Conservation (phyloP, 2,329 filamentous ascomycete species). For the Phyllosticta capitalensis region DNA sequence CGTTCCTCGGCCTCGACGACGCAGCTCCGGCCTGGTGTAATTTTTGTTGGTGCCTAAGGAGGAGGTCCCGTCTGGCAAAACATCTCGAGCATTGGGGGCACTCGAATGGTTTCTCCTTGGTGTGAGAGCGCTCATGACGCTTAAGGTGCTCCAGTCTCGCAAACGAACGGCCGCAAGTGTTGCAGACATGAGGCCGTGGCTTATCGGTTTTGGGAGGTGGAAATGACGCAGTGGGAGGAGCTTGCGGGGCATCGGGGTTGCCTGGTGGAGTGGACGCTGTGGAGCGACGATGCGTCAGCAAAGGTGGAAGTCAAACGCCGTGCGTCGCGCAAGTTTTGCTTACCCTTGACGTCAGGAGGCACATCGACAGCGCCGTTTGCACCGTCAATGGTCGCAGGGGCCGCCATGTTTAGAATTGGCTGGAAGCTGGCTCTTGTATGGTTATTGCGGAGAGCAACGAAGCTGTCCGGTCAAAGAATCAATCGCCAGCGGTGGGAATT, state of each 20-base stretch:
- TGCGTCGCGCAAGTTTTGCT: not conserved
- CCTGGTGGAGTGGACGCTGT: slow-evolving; percentile 3
- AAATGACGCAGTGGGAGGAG: slow-evolving; percentile 34
- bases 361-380: slow-evolving; percentile 4
- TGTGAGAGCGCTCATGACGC: slow-evolving; percentile 94
- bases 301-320: not conserved
- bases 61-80: slow-evolving; percentile 85
- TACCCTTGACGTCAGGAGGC: slow-evolving; percentile 5
- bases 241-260: slow-evolving; percentile 6
- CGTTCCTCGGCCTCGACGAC: slow-evolving; percentile 72
- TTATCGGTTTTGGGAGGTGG: slow-evolving; percentile 94
- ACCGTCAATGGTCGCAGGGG: slow-evolving; percentile 6
- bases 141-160: slow-evolving; percentile 93
- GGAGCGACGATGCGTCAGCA: slow-evolving; percentile 2
- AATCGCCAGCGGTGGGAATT: not conserved
- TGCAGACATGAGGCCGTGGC: slow-evolving; percentile 87
- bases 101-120: slow-evolving; percentile 97
- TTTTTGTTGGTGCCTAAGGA: slow-evolving; percentile 96
- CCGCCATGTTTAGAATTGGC: slow-evolving; percentile 4
- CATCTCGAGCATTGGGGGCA: slow-evolving; percentile 90
- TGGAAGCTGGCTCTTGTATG: slow-evolving; percentile 1
- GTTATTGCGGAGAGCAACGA: not conserved
- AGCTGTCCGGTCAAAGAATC: not conserved
- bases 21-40: slow-evolving; percentile 88
- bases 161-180: slow-evolving; percentile 84